Conservation (phyloP, 2,329 filamentous ascomycete genomes). For the Fusarium bulbicola region DNA sequence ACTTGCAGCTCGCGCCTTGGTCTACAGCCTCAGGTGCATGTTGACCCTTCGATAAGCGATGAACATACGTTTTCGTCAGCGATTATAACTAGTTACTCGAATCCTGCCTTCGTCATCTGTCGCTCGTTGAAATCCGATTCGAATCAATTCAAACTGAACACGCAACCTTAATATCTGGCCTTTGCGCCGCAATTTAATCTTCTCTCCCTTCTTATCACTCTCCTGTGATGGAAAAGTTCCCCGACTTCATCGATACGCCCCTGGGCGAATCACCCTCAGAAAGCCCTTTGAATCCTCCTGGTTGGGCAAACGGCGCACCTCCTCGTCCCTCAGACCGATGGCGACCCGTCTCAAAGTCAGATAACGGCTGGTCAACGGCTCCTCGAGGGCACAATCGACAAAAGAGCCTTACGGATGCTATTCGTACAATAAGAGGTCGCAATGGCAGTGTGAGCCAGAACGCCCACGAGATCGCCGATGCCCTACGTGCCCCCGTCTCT, state of each 20-base stretch:
- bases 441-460: constrained; percentile 91
- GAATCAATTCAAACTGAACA: neutral
- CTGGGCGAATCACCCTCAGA: constrained; percentile 42
- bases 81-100: neutral
- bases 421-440: constrained; percentile 81
- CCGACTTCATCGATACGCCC: constrained; percentile 60
- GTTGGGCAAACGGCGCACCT: constrained; percentile 43
- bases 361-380: constrained; percentile 40
- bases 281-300: constrained; percentile 41
- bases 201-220: constrained; percentile 1
- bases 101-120: constrained; percentile 5
- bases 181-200: constrained; percentile 2
- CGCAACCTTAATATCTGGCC: neutral
- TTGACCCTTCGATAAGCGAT: constrained; percentile 33
- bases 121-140: constrained; percentile 27
- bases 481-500: constrained; percentile 88
- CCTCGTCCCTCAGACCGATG: constrained; percentile 44
- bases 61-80: constrained; percentile 12
- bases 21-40: constrained; percentile 2
- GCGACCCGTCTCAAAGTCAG: constrained; percentile 40
- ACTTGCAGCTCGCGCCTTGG: constrained; percentile 21
- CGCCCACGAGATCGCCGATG: constrained; percentile 91
- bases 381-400: constrained; percentile 72
- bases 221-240: constrained; percentile 64
- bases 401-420: constrained; percentile 90